Conservation (phyloP, 1,284 basidiomycete genomes). For the Erythrobasidium hasegawianum region DNA sequence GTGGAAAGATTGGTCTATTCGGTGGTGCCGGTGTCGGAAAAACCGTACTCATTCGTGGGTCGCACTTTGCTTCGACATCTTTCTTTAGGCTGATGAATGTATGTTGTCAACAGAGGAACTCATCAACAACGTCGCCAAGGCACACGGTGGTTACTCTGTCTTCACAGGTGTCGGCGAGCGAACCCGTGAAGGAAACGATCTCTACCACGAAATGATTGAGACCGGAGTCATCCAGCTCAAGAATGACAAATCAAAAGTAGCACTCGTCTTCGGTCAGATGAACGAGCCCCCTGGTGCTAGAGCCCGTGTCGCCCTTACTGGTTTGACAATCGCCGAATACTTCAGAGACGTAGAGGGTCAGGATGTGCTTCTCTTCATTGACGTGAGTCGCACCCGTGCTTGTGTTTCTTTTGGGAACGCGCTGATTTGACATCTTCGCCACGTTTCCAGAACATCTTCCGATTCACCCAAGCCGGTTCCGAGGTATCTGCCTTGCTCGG, state of each 20-base stretch:
- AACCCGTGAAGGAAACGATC: conserved; percentile 99
- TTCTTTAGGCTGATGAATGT: background rate
- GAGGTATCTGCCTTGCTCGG: conserved; percentile 99
- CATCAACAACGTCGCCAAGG: conserved; percentile 99
- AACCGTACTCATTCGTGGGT: conserved; percentile 80
- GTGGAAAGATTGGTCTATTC: conserved; percentile 99
- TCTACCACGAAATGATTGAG: conserved; percentile 99
- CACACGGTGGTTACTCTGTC: conserved; percentile 99
- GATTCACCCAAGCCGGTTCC: conserved; percentile 97
- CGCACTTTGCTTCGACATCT: background rate
- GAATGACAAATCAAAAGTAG: conserved; percentile 77
- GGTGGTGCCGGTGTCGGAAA: conserved; percentile 99
- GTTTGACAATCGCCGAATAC: conserved; percentile 98
- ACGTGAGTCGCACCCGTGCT: conserved; percentile 52
- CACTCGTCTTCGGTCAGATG: conserved; percentile 99
- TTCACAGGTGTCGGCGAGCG: conserved; percentile 99
- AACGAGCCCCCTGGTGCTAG: conserved; percentile 99
- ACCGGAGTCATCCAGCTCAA: conserved; percentile 92
- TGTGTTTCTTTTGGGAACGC: background rate
- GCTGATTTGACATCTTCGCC: conserved; percentile 40
- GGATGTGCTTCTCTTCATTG: conserved; percentile 99
- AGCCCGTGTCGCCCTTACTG: conserved; percentile 98
- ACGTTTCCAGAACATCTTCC: conserved; percentile 39
- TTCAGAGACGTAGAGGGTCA: conserved; percentile 99
- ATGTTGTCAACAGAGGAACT: conserved; percentile 64